phyloP scores from a whole-genome alignment of 192 early-diverging fungal genomes.

The Backusella sp. region DNA sequence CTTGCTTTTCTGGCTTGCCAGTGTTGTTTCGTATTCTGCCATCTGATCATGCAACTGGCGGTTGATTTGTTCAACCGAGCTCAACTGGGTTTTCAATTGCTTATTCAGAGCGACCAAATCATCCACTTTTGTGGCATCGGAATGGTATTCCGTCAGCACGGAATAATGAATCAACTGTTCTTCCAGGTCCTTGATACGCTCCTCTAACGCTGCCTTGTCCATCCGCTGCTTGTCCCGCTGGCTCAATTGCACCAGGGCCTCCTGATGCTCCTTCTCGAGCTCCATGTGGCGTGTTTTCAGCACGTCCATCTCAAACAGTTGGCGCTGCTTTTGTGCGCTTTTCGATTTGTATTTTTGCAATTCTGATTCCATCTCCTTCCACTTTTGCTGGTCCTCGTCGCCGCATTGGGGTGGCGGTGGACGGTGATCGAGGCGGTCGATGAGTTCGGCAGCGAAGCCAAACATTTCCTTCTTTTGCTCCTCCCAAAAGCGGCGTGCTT shows the following conservation, averaged over 20 bases:
- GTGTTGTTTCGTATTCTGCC: not conserved
- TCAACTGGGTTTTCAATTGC: not conserved
- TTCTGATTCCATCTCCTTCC: not conserved
- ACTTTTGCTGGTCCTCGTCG: not conserved
- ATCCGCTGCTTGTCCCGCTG: not conserved
- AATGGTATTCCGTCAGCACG: not conserved
- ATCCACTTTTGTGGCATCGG: not conserved
- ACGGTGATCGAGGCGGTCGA: not conserved
- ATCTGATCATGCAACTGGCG: slow-evolving; percentile 1
- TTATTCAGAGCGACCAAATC: slow-evolving; percentile 2
- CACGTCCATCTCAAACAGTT: slow-evolving; percentile 8
- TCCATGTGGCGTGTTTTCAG: not conserved
- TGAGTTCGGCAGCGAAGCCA: not conserved
- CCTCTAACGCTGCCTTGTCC: not conserved
- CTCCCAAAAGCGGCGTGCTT: slow-evolving; percentile 23
- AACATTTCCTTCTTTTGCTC: slow-evolving; percentile 16
- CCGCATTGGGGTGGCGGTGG: not conserved
- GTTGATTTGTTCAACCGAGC: not conserved
- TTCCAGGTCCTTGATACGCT: not conserved
- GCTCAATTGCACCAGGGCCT: not conserved
- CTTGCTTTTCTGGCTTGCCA: not conserved
- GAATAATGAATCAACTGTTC: not conserved
- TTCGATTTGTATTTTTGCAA: not conserved
- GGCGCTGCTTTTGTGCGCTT: not conserved
- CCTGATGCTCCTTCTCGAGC: slow-evolving; percentile 6